Evolutionary conservation across 495 filamentous ascomycete species (phyloP), one percentile per base, ranked within the genome.

Genomic region (Aspergillus sparsus): DNA sequence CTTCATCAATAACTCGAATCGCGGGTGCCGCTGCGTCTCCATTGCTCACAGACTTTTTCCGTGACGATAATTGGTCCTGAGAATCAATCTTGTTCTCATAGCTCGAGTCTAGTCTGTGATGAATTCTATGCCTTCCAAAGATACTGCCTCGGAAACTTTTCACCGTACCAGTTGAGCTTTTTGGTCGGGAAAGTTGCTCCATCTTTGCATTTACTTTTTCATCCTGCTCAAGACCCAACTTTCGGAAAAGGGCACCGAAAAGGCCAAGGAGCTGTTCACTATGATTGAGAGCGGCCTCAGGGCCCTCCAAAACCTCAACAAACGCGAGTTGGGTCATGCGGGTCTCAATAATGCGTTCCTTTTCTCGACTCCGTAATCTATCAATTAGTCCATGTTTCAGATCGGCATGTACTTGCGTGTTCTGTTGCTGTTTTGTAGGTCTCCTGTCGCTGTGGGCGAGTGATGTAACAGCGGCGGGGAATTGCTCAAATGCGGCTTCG

Each of bases 301-400:
- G 83, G 6, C 91, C 92, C 67, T 96, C 90, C 13, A 89, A 66
- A 10, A 92, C 77, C 72, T 98, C 94, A 10, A 92, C 68, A 39
- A 98, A 83, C 5, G 90, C 82, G 59, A 98, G 79, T 64, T 97
- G 91, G 7, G 92, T 97, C 85, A 98, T 97, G 67, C 93, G 95
- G 34, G 96, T 83, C 71, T 97, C 89, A 21, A 98, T 71, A 31
- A 97, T 88, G 16, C 82, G 80, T 66, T 90, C 89, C 65, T 89
- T 93, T 66, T 96, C 92, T 39, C 85, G 84, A 57, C 83, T 81
- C 51, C 87, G 85, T 80, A 96, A 86, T 56, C 87, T 84, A 59
- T 89, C 86, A 9, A 93, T 83, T 18, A 89, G 65, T 6, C 84
- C 85, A 47, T 73, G 76, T 55, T 69, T 69, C 6, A 63, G 53